phyloP scores from a whole-genome alignment of 441 rosid species.

The Pelargonium myrrhifolium region DNA sequence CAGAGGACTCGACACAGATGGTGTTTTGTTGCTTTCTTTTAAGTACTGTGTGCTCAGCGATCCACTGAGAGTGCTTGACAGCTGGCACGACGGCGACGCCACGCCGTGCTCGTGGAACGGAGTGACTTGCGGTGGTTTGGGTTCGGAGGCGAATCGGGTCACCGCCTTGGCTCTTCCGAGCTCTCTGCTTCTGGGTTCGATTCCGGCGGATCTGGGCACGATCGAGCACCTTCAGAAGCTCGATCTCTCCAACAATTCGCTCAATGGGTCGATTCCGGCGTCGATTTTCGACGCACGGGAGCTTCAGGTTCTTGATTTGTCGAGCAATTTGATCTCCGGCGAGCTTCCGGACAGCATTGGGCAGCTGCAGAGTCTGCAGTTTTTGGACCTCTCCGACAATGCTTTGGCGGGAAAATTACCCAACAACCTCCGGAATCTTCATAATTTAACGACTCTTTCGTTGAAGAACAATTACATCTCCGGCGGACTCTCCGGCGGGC shows the following conservation, averaged over 20 bases:
- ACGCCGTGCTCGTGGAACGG: slow-evolving; percentile 83
- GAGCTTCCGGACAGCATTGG: slow-evolving; percentile 36
- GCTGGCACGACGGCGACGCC: slow-evolving; percentile 77
- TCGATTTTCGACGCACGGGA: slow-evolving; percentile 45
- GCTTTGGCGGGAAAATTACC: slow-evolving; percentile 64
- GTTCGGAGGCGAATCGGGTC: slow-evolving; percentile 51
- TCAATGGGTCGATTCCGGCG: slow-evolving; percentile 70
- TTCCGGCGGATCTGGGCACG: slow-evolving; percentile 43
- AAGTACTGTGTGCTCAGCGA: too few relatives aligned
- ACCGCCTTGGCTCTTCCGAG: slow-evolving; percentile 55
- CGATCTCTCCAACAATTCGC: slow-evolving; percentile 67
- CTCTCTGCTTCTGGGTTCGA: slow-evolving; percentile 61
- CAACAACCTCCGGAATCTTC: slow-evolving; percentile 32
- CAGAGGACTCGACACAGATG: too few relatives aligned
- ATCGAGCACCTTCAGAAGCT: slow-evolving; percentile 47
- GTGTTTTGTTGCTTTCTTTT: too few relatives aligned
- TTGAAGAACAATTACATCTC: slow-evolving; percentile 52
- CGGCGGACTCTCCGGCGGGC: slow-evolving; percentile 46
- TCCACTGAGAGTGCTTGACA: too few relatives aligned
- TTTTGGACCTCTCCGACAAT: slow-evolving; percentile 66
- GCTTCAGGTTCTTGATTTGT: slow-evolving; percentile 53
- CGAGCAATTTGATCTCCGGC: slow-evolving; percentile 62
- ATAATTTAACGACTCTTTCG: slow-evolving; percentile 54
- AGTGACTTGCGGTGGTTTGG: slow-evolving; percentile 45
- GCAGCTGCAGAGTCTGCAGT: slow-evolving; percentile 34